Evolutionary conservation across 1,139 yeast genomes (phyloP), one percentile per base, ranked within the genome.

Genomic region (Debaryomyces udenii): DNA sequence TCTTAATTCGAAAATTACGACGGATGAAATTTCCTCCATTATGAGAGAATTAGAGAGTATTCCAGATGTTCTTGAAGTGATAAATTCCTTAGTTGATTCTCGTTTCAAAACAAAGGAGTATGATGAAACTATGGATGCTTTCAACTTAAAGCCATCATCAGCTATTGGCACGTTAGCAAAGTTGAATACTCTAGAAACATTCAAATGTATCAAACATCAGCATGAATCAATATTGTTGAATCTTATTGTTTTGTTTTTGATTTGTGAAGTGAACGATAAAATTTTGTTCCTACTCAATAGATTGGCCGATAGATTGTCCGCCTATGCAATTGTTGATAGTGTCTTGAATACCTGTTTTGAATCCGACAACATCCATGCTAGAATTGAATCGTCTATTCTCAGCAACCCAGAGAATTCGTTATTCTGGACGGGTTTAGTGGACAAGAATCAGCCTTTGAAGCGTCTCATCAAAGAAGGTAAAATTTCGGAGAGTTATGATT

Each of bases 191-290:
- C 48, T 65, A 3, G 43, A 46, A 7, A 47, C 63, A 1, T 61
- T 68, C 43, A 61, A 59, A 38, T 50, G 51, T 23, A 66, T 68
- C 33, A 59, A 59, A 32, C 43, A 46, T 7, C 46, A 45, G 6
- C 74, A 69, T 45, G 62, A 58, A 30, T 49, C 42, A 4, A 47
- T 62, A 14, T 53, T 65, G 37, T 39, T 57, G 22, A 60, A 56
- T 37, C 51, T 65, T 39, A 47, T 55, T n/a, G 49, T 63, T 1
- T 50, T 68, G 31, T 55, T 68, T 28, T 47, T 66, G 15, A 44
- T 67, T 2, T 65, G 70, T 50, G 73, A 68, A 39, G 52, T 55
- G 4, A 64, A 61, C 45, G 62, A 60, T 9, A 54, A 56, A 31
- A 54, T 65, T 4, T 42, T 65, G 9, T 45, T 49, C 9, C 51